Percentiles rank a stretch among this genome's conserved stretches.
Conservation (phyloP, 176 grass and related monocot genomes). For the Panicum miliaceum region DNA sequence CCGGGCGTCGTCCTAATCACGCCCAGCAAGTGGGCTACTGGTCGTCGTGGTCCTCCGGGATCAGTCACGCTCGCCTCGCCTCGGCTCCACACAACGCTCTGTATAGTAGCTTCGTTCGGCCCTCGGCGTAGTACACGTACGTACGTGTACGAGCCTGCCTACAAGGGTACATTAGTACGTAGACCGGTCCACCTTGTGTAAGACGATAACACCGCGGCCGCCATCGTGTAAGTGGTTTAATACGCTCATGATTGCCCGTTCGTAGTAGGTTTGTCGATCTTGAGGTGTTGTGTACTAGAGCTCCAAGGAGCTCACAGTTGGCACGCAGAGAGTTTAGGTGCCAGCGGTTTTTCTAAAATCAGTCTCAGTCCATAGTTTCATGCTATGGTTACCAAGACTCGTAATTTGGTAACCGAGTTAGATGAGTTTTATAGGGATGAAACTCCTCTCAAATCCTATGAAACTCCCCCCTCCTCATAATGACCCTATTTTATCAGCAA, state of each 20-base stretch:
- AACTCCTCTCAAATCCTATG: too few species aligned
- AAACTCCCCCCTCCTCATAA: too few species aligned
- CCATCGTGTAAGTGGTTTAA: background rate
- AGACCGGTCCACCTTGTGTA: slow-evolving; percentile 7
- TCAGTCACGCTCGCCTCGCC: slow-evolving; percentile 22
- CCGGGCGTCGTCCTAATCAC: slow-evolving; percentile 23
- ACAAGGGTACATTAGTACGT: background rate
- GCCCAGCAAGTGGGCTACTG: slow-evolving; percentile 9
- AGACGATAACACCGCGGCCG: background rate
- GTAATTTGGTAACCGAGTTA: too few species aligned
- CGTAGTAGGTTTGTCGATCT: background rate
- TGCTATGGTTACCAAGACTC: too few species aligned
- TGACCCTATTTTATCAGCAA: too few species aligned
- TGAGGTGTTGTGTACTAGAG: too few species aligned
- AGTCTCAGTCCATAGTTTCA: too few species aligned
- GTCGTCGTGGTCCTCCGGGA: slow-evolving; percentile 10
- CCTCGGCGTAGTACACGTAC: background rate
- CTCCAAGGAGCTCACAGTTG: too few species aligned
- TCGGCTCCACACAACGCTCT: background rate
- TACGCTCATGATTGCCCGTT: background rate
- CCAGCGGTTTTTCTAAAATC: too few species aligned
- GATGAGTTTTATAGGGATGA: too few species aligned
- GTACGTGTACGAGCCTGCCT: slow-evolving; percentile 6
- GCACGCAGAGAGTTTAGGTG: too few species aligned
- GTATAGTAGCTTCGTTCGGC: background rate